Base-by-base conservation (phyloP, 1,139 yeast genomes). In the Blastobotrys malaysiensis region DNA sequence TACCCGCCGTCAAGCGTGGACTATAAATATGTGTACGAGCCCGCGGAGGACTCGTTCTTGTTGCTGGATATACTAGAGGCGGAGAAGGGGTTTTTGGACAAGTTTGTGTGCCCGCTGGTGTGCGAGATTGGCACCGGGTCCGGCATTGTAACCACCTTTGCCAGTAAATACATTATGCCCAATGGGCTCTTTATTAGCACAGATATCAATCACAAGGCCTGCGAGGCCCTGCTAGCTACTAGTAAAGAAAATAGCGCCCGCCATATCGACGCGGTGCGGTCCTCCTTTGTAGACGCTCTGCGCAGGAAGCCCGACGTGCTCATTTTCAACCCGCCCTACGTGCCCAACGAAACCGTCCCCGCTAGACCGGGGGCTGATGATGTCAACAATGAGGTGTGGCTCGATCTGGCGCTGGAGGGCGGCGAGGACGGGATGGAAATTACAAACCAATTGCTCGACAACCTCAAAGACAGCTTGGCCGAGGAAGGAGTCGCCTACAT, bases 281-380 rank as follows among this genome's bases (percentile, higher is more conserved):
- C 63, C 13, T 36, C 48, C n/a, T 53, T 71, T 1, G 76, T 89
- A 0, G 46, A 51, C 39, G 46, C 50, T 5, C 27, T 53, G 14
- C 50, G 49, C 7, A 18, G 46, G 9, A 31, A 26, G 4, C 45
- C 51, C 1, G 98, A 93, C 65, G 58, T 90, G 1, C 71, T 93
- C 21, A 76, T 93, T 0, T 93, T 91, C 71, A 93, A 93, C 64
- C 98, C 99, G 1, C 99, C 99, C 0, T 93, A 93, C 66, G 99
- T 93, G 1, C 98, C 99, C 0, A 88, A 93, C 2, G 88, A 82
- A 55, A 73, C 71, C 2, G 78, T 86, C 0, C 97, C 97, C 0
- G 52, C 55, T 18, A 16, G 36, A 13, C 50, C 54, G 0, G 51
- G 60, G 1, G 81, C 81, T 1, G 64, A 55, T 0, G 65, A 64